Conservation (phyloP, 208 protist species). For the Leishmania lainsoni region DNA sequence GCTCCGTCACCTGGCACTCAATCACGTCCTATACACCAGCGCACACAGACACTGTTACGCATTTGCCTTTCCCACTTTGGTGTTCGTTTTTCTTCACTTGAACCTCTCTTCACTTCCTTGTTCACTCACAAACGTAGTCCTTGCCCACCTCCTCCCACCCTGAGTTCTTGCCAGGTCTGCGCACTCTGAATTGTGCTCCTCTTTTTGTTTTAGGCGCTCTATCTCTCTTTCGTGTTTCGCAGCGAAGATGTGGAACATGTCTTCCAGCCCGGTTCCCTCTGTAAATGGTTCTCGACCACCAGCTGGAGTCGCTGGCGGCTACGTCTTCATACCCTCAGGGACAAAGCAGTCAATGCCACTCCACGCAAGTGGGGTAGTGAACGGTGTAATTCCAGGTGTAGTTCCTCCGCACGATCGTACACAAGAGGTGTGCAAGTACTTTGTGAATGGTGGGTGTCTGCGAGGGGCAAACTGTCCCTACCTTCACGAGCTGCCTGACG, state of each 20-base stretch:
- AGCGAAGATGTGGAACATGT: slow-evolving; percentile 44
- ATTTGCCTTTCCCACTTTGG: not conserved
- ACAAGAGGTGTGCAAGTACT: slow-evolving; percentile 90
- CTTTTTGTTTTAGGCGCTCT: slow-evolving; percentile 4
- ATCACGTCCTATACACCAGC: not conserved
- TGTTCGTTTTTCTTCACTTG: not conserved
- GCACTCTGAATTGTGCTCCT: not conserved
- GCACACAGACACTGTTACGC: not conserved
- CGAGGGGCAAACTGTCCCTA: slow-evolving; percentile 80
- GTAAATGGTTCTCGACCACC: slow-evolving; percentile 24
- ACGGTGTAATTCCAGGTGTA: slow-evolving; percentile 38
- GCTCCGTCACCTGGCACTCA: not conserved
- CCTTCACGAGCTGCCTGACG: slow-evolving; percentile 87
- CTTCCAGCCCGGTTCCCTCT: slow-evolving; percentile 38
- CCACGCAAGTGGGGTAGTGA: slow-evolving; percentile 16
- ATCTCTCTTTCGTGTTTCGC: not conserved
- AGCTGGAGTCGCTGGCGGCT: slow-evolving; percentile 31
- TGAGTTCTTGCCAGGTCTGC: not conserved
- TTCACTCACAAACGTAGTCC: not conserved
- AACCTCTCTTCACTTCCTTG: not conserved
- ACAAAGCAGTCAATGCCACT: slow-evolving; percentile 34
- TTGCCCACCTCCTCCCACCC: not conserved
- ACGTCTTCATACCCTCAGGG: slow-evolving; percentile 45
- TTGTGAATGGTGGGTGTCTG: slow-evolving; percentile 88
- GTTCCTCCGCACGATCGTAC: slow-evolving; percentile 64